Evolutionary conservation across 2,329 filamentous ascomycete species (phyloP), one percentile per base, ranked within the genome.

Genomic region (Talaromyces sp.): DNA sequence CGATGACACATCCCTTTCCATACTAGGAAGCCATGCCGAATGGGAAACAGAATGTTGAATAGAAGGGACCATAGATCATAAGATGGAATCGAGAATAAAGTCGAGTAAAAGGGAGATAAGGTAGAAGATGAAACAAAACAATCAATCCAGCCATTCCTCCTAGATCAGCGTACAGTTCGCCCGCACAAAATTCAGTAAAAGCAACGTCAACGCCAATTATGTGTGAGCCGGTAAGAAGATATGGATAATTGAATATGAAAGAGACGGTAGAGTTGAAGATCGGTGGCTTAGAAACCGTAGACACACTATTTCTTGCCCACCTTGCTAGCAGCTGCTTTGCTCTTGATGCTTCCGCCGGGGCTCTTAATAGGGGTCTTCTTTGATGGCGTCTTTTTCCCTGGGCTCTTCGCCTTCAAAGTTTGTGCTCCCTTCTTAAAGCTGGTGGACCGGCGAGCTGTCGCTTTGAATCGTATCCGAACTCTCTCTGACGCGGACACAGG

Each of bases 381-480:
- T 4, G 41, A 54, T 3, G 60, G 60, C n/a, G 64, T 66, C 52
- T 62, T 66, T 49, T 66, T 66, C 9, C 22, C 41, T 19, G 65
- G 61, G 27, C 62, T 64, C 9, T 64, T 64, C 33, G 56, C 31
- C 33, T 63, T 64, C n/a, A 66, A n/a, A 10, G 66, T 62, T 45
- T 65, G 62, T 10, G 58, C 62, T 6, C 59, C 62, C 59, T 64
- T 65, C 31, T 66, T 66, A n/a, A 66, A 65, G 22, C 60, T 63
- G 11, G 66, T 67, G 0, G 66, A 66, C 10, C 66, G 66, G 27
- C 60, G 62, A 43, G 64, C 64, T 3, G 66, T 63, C 10, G 66
- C 66, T 27, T 64, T 67, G 19, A 67, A 61, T 22, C 65, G 61
- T 3, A 54, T 63, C 24, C 62, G 58, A 45, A 67, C 60, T n/a